Percentiles rank a stretch among this genome's conserved stretches.
Conservation (phyloP, 148 eudicot genomes). For the Fagopyrum tataricum region DNA sequence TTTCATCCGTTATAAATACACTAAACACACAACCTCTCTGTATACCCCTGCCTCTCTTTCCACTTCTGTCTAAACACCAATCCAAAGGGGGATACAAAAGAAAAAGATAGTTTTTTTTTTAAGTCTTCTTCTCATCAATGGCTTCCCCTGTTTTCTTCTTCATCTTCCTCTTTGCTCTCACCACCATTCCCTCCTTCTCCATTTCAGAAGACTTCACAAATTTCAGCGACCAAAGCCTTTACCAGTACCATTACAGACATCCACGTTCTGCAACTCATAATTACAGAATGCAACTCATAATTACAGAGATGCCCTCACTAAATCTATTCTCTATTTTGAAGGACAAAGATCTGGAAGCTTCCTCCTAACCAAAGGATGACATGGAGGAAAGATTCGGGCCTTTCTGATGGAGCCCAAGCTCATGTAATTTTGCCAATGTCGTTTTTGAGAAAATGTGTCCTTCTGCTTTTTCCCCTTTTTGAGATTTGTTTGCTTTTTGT, state of each 20-base stretch:
- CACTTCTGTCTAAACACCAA: not conserved
- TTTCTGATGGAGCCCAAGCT: conserved; percentile 53
- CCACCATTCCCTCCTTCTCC: not conserved
- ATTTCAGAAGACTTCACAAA: not conserved
- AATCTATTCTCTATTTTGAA: conserved; percentile 77
- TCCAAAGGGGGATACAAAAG: not conserved
- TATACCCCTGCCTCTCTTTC: not conserved
- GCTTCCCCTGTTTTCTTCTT: conserved; percentile 6
- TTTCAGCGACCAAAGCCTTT: conserved; percentile 4
- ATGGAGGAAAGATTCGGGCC: conserved; percentile 90
- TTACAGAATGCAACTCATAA: conserved; percentile 65
- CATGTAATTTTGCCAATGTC: not conserved
- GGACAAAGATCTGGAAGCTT: conserved; percentile 86
- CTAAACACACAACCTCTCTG: not conserved
- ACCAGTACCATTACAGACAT: conserved; percentile 24
- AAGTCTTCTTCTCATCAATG: conserved; percentile 4
- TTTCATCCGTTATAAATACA: not conserved
- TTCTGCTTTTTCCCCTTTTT: too few relatives aligned
- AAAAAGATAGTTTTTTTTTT: not conserved
- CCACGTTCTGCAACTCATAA: conserved; percentile 49
- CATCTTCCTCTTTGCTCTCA: not conserved
- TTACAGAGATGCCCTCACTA: conserved; percentile 84
- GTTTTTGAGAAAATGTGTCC: too few relatives aligned
- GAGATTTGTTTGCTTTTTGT: not conserved
- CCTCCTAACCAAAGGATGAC: conserved; percentile 72